Percentiles rank a stretch among this genome's conserved stretches.
Evolutionary conservation across 2,329 filamentous ascomycete genomes (phyloP).

Genomic region (Aureobasidium sp.): DNA sequence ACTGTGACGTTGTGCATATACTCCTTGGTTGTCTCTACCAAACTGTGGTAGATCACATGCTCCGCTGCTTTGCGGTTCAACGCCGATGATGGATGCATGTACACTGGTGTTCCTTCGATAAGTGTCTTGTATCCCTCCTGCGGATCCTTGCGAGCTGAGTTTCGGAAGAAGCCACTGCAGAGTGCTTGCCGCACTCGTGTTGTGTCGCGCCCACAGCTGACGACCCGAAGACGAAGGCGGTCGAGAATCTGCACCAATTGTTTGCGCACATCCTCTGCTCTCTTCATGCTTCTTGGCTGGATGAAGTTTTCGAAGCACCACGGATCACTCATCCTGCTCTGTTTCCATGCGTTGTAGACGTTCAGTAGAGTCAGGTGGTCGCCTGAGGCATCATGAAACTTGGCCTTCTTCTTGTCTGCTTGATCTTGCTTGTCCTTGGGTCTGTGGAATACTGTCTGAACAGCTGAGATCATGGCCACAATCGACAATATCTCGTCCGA

Average conservation of each 20-base stretch:
- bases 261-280: slow-evolving; percentile 85
- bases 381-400: slow-evolving; percentile 91
- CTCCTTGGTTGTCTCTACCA: slow-evolving; percentile 91
- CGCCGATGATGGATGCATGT: slow-evolving; percentile 84
- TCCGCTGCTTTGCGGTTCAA: slow-evolving; percentile 94
- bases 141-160: slow-evolving; percentile 88
- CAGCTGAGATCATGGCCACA: slow-evolving; percentile 79
- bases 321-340: slow-evolving; percentile 68
- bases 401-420: slow-evolving; percentile 94
- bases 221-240: slow-evolving; percentile 73
- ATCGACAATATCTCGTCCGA: slow-evolving; percentile 92
- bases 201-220: slow-evolving; percentile 82
- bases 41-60: slow-evolving; percentile 87
- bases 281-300: slow-evolving; percentile 79
- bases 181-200: slow-evolving; percentile 80
- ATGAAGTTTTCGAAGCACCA: slow-evolving; percentile 99
- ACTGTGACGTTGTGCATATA: slow-evolving; percentile 94
- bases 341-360: slow-evolving; percentile 96
- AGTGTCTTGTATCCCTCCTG: slow-evolving; percentile 97
- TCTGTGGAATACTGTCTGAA: slow-evolving; percentile 82
- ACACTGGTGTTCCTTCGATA: slow-evolving; percentile 89
- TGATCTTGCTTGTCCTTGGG: slow-evolving; percentile 96
- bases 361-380: slow-evolving; percentile 94
- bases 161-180: slow-evolving; percentile 92
- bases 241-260: slow-evolving; percentile 93